Evolutionary conservation across 2,329 filamentous ascomycete species (phyloP).

Genomic region (Colletotrichum salicis): DNA sequence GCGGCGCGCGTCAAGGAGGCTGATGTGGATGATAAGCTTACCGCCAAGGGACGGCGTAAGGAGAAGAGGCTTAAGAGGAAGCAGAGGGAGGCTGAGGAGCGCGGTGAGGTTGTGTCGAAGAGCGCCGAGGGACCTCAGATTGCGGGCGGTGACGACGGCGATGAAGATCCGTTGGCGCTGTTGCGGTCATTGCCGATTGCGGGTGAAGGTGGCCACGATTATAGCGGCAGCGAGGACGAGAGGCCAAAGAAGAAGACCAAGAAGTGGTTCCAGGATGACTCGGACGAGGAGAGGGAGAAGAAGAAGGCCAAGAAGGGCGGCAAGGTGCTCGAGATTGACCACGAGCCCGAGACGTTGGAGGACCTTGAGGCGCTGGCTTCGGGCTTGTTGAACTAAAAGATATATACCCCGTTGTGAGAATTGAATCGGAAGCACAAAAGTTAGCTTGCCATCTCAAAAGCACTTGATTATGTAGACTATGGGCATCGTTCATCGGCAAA

Average conservation of each 20-base stretch:
- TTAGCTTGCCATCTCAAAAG: neutral
- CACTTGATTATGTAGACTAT: neutral
- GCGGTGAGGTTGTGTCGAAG: constrained; percentile 44
- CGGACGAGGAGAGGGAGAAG: constrained; percentile 52
- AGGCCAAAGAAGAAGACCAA: constrained; percentile 70
- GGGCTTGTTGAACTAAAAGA: constrained; percentile 65
- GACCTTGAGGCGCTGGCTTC: constrained; percentile 82
- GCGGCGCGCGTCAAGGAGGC: constrained; percentile 75
- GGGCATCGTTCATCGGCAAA: neutral
- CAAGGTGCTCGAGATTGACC: constrained; percentile 69
- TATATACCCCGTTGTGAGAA: constrained; percentile 42
- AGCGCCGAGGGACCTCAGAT: constrained; percentile 28
- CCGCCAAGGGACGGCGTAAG: constrained; percentile 81
- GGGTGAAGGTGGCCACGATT: constrained; percentile 47
- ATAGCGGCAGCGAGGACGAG: constrained; percentile 45
- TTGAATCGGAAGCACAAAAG: neutral
- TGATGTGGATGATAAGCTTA: constrained; percentile 84
- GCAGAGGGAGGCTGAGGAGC: constrained; percentile 69
- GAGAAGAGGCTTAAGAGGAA: constrained; percentile 82
- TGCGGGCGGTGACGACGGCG: constrained; percentile 47
- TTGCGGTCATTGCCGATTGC: constrained; percentile 67
- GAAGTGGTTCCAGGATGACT: constrained; percentile 83
- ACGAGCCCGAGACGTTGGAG: constrained; percentile 81
- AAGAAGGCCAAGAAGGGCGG: constrained; percentile 57
- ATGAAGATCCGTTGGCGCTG: constrained; percentile 67